Conservation (phyloP, 225 moss, liverwort and hornwort genomes). For the Bryoerythrophyllum caledonicum region DNA sequence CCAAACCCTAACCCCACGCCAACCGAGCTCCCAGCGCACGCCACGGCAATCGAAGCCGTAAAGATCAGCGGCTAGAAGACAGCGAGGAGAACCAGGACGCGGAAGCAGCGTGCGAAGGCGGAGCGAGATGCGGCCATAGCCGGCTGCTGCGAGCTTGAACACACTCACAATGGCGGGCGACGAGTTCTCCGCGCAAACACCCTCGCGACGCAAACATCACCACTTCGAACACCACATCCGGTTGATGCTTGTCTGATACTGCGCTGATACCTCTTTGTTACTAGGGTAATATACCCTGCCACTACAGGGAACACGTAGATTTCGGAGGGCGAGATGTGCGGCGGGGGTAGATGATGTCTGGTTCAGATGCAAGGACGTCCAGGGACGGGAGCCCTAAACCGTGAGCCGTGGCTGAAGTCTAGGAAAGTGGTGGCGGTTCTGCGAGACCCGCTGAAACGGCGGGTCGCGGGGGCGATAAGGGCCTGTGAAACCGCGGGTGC, state of each 20-base stretch:
- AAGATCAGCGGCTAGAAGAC: background rate
- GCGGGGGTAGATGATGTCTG: background rate
- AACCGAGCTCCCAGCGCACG: background rate
- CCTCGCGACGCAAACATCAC: background rate
- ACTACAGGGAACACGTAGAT: background rate
- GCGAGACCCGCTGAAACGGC: background rate
- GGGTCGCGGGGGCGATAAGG: background rate
- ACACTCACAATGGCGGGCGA: background rate
- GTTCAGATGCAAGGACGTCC: background rate
- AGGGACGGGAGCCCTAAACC: too few species aligned
- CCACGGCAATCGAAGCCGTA: background rate
- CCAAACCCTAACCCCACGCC: slow-evolving; percentile 18
- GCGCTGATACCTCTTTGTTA: accelerated
- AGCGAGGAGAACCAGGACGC: background rate
- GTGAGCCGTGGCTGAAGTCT: too few species aligned
- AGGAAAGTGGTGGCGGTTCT: too few species aligned
- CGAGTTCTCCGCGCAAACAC: background rate
- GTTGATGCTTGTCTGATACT: background rate
- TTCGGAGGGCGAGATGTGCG: background rate
- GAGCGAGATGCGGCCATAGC: slow-evolving; percentile 1
- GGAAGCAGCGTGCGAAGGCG: background rate
- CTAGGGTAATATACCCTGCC: too few species aligned
- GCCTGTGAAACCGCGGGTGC: too few species aligned
- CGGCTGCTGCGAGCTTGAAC: background rate
- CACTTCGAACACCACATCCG: background rate